Conservation (phyloP, 352 stramenopile species). For the Bremia lactucae region DNA sequence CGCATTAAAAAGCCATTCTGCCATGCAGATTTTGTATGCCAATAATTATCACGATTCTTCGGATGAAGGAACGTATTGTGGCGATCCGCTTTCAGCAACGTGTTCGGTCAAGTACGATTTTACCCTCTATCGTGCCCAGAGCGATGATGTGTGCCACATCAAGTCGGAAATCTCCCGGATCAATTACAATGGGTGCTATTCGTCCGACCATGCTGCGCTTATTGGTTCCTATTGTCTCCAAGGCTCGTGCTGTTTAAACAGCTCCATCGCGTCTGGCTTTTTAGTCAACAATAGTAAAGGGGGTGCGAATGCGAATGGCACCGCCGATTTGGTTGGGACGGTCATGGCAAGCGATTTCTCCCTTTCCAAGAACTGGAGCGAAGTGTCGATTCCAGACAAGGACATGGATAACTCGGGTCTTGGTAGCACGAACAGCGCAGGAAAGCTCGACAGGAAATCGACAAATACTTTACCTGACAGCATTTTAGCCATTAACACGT, state of each 20-base stretch:
- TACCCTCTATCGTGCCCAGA: conserved; percentile 32
- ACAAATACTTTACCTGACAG: conserved; percentile 4
- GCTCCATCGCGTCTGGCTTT: conserved; percentile 14
- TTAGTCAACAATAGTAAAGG: conserved; percentile 2
- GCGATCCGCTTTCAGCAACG: conserved; percentile 42
- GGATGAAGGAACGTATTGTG: conserved; percentile 51
- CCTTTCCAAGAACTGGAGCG: no score
- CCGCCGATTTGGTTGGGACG: conserved; percentile 17
- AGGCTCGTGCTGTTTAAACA: conserved; percentile 43
- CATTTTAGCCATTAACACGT: conserved; percentile 29
- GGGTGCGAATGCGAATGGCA: conserved; percentile 11
- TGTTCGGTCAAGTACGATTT: conserved; percentile 73
- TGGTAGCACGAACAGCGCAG: conserved; percentile 1
- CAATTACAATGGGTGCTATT: conserved; percentile 56
- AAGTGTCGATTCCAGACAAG: no score
- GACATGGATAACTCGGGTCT: neutral
- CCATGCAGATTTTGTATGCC: conserved; percentile 45
- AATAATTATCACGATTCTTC: conserved; percentile 41
- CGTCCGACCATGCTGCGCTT: conserved; percentile 59
- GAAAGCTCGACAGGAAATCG: conserved; percentile 3
- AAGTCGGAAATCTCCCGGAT: conserved; percentile 54
- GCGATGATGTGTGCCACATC: conserved; percentile 31
- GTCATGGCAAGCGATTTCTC: conserved; percentile 14
- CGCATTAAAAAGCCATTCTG: conserved; percentile 46
- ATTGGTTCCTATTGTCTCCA: conserved; percentile 48